A percentile compares a stretch with the other conserved stretches of the same genome.
Evolutionary conservation across 768 basidiomycete species (phyloP).

Genomic region (Hydnomerulius pinastri): DNA sequence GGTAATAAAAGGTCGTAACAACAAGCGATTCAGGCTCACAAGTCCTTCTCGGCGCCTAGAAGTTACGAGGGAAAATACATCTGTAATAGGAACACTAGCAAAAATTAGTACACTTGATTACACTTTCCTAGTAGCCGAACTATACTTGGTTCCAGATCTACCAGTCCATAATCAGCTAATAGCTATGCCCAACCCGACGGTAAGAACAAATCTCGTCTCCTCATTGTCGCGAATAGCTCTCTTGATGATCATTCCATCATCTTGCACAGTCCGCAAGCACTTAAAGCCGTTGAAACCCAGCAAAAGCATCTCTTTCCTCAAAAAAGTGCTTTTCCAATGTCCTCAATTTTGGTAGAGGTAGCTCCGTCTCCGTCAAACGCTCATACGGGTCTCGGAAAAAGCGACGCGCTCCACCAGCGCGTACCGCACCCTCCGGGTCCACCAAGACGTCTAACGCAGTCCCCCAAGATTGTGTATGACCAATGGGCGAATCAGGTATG

Average conservation of each 20-base stretch:
- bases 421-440: background rate
- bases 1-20: conserved; percentile 5
- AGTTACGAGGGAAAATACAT: background rate
- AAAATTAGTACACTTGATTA: background rate
- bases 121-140: too few species aligned
- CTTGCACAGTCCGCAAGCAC: background rate
- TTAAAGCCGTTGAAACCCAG: background rate
- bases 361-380: background rate
- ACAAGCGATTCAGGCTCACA: too few species aligned
- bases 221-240: background rate
- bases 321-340: conserved; percentile 1
- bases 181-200: background rate
- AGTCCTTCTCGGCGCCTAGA: too few species aligned
- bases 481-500: conserved; percentile 27
- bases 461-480: conserved; percentile 8
- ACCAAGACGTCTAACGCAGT: background rate
- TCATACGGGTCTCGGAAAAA: background rate
- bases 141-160: background rate
- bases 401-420: background rate
- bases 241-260: conserved; percentile 1
- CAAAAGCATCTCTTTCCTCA: background rate
- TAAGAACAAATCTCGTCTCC: background rate
- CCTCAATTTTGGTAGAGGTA: conserved; percentile 4
- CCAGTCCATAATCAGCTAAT: background rate
- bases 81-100: background rate